phyloP scores from a whole-genome alignment of 495 filamentous ascomycete species.

The Friedmanniomyces simplex region DNA sequence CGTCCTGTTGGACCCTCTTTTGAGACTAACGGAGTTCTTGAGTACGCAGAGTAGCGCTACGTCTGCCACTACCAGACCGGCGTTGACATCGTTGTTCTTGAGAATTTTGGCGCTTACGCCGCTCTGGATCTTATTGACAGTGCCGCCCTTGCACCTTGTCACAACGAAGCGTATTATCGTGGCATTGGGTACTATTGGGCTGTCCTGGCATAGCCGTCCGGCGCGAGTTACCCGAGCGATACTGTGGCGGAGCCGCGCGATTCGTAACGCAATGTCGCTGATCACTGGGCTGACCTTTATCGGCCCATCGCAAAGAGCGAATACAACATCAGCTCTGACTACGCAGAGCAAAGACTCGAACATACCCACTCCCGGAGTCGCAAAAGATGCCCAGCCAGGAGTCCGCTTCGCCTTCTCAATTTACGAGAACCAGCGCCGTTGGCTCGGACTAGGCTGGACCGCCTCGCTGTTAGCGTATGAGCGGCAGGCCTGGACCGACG shows the following conservation, averaged over 20 bases:
- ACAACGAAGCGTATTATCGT: slow-evolving; percentile 77
- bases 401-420: slow-evolving; percentile 93
- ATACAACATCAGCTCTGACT: slow-evolving; percentile 17
- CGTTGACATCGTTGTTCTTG: slow-evolving; percentile 78
- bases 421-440: slow-evolving; percentile 92
- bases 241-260: slow-evolving; percentile 72
- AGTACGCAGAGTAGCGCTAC: slow-evolving; percentile 86
- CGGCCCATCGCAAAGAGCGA: slow-evolving; percentile 18
- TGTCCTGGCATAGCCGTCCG: slow-evolving; percentile 86
- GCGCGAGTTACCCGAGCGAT: slow-evolving; percentile 77
- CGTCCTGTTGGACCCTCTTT: slow-evolving; percentile 76
- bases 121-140: slow-evolving; percentile 70
- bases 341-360: not conserved
- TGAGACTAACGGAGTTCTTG: slow-evolving; percentile 83
- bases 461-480: slow-evolving; percentile 81
- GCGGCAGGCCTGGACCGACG: slow-evolving; percentile 85
- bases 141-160: slow-evolving; percentile 74
- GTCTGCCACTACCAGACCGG: slow-evolving; percentile 83
- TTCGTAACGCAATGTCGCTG: slow-evolving; percentile 54
- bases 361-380: not conserved
- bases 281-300: slow-evolving; percentile 70
- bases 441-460: slow-evolving; percentile 94
- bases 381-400: slow-evolving; percentile 35
- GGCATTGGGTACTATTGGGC: slow-evolving; percentile 62
- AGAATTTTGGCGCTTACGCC: slow-evolving; percentile 81